Conservation (phyloP, 2,329 filamentous ascomycete species). For the Magnaporthales sp. region DNA sequence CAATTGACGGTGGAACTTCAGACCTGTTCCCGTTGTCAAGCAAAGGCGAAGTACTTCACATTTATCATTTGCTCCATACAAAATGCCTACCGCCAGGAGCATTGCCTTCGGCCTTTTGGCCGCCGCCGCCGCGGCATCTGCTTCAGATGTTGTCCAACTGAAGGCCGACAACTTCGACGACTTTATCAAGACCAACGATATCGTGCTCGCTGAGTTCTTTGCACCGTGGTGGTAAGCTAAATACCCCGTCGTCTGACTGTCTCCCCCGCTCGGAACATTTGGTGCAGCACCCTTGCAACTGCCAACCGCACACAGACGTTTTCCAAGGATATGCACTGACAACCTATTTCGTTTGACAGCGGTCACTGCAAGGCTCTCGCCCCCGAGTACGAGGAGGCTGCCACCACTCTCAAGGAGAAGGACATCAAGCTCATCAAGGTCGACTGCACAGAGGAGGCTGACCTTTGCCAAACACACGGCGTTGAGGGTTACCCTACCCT, state of each 20-base stretch:
- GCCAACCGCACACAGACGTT: background rate
- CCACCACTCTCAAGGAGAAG: slow-evolving; percentile 79
- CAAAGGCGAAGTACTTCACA: background rate
- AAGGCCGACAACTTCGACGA: slow-evolving; percentile 80
- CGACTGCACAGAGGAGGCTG: slow-evolving; percentile 90
- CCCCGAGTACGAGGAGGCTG: slow-evolving; percentile 82
- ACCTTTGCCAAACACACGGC: slow-evolving; percentile 81
- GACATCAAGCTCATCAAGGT: slow-evolving; percentile 77
- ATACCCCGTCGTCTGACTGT: background rate
- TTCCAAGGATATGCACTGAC: background rate
- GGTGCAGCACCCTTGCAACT: background rate
- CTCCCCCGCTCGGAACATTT: background rate
- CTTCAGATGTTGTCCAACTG: slow-evolving; percentile 77
- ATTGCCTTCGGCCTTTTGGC: slow-evolving; percentile 46
- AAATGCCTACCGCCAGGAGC: slow-evolving; percentile 38
- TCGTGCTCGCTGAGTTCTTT: slow-evolving; percentile 79
- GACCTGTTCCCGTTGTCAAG: background rate
- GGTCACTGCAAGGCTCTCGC: slow-evolving; percentile 98
- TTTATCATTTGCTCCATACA: slow-evolving; percentile 11
- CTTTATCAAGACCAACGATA: slow-evolving; percentile 76
- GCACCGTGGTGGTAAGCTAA: slow-evolving; percentile 42
- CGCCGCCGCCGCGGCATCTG: slow-evolving; percentile 48
- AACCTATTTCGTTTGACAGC: slow-evolving; percentile 42
- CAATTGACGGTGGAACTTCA: slow-evolving; percentile 1
- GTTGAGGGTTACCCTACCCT: slow-evolving; percentile 98